A percentile compares a stretch with the other conserved stretches of the same genome.
phyloP scores from a whole-genome alignment of 208 protist species.

The Leishmania arabica region DNA sequence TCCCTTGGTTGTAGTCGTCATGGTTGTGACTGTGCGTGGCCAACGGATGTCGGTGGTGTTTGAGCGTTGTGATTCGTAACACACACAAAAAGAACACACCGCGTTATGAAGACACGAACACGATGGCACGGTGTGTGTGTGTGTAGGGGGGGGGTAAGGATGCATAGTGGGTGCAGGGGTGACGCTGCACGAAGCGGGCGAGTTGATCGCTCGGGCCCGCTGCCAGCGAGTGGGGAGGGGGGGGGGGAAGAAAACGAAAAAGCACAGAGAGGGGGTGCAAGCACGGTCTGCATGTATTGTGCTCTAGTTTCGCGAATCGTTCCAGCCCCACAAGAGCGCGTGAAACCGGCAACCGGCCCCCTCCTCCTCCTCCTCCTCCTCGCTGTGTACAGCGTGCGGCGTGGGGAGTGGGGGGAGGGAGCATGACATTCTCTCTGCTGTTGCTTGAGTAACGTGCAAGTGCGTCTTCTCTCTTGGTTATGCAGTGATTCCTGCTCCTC shows the following conservation, averaged over 20 bases:
- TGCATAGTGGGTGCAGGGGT: neutral
- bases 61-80: neutral
- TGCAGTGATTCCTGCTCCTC: neutral
- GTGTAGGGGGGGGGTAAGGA: neutral
- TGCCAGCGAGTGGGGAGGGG: neutral
- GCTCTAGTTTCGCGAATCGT: neutral
- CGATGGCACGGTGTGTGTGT: neutral
- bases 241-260: neutral
- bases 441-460: neutral
- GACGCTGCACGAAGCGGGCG: neutral
- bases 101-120: neutral
- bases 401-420: neutral
- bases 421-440: neutral
- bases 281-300: neutral
- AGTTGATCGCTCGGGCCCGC: neutral
- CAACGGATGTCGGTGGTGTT: neutral
- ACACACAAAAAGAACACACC: neutral
- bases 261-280: neutral
- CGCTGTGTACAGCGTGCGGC: neutral
- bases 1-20: neutral
- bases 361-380: neutral
- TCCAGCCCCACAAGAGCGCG: neutral
- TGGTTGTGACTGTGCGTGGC: neutral
- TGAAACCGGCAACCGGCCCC: neutral
- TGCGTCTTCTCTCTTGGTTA: neutral